A percentile compares a stretch with the other conserved stretches of the same genome.
Conservation (phyloP, 1,139 yeast genomes). For the Spencermartinsiella ligniputridi region DNA sequence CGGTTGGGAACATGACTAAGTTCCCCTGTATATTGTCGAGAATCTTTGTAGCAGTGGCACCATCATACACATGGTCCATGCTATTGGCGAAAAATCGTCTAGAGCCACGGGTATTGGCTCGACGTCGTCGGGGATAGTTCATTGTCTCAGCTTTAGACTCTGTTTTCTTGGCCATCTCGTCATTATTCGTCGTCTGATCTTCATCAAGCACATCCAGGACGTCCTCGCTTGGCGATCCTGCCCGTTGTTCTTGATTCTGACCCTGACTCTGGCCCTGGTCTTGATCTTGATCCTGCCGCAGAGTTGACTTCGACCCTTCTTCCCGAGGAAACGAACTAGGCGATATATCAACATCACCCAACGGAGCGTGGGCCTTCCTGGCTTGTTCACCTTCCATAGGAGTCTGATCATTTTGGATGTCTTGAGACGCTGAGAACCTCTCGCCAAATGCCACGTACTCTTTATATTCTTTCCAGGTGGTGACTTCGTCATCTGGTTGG, state of each 20-base stretch:
- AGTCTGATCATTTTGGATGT: constrained; percentile 17
- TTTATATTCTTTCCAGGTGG: constrained; percentile 86
- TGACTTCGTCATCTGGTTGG: constrained; percentile 89
- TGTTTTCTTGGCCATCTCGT: background rate
- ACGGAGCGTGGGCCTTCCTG: constrained; percentile 21
- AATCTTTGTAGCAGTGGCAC: constrained; percentile 71
- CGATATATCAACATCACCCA: constrained; percentile 14
- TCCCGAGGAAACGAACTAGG: background rate
- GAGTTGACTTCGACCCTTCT: constrained; percentile 7
- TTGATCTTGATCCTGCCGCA: constrained; percentile 7
- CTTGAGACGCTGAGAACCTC: constrained; percentile 35
- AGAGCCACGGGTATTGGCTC: constrained; percentile 11
- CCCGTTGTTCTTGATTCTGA: background rate
- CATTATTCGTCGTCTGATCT: constrained; percentile 2
- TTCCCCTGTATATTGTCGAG: constrained; percentile 80
- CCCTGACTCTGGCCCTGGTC: background rate
- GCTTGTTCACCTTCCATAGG: constrained; percentile 15
- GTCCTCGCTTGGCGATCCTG: background rate
- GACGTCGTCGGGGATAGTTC: constrained; percentile 10
- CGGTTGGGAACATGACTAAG: constrained; percentile 82
- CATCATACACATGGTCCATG: constrained; percentile 56
- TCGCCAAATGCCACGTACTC: constrained; percentile 43
- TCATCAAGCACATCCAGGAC: background rate
- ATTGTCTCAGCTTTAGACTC: background rate
- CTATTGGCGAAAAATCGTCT: constrained; percentile 9